Evolutionary conservation across 2,329 filamentous ascomycete genomes (phyloP), one percentile per base, ranked within the genome.

Genomic region (Fusarium scirpi): DNA sequence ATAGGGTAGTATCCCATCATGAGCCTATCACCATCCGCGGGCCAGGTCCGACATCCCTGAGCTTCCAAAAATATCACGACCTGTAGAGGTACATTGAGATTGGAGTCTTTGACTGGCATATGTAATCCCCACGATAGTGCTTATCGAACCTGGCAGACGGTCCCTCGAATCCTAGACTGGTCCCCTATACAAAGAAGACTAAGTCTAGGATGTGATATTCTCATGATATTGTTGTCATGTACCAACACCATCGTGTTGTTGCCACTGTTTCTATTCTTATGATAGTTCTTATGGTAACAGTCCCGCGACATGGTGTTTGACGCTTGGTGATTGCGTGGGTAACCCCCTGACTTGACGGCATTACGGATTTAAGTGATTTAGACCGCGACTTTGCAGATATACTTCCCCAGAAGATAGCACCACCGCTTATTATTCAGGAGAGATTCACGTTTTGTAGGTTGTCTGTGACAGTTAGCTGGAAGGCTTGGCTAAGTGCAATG

Each of bases 1-100:
- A 20, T 43, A 52, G 49, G 49, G 49, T 52, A 52, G 13, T 12
- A n/a, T 18, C 16, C 18, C 6, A 27, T 16, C 5, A 27, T 15
- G 40, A 22, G 11, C 18, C 22, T 43, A 20, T 27, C 10, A 20
- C 10, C 6, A 41, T 27, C 41, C 15, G 12, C 6, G 20, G 27
- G 10, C 20, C 8, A 52, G n/a, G 27, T 24, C 22, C 25, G 34
- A 25, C 32, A 41, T 9, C 49, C 24, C 49, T 52, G 34, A 41
- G 13, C 49, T 43, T 52, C 32, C 34, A 22, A 52, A 52, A 52
- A 52, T 52, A 52, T 52, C 49, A 16, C 22, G 32, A 20, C 38
- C 32, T 41, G 34, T 16, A 22, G 18, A 41, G 32, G 24, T 20
- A 43, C 49, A 41, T 52, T 18, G 49, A 43, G 5, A 38, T 29